Evolutionary conservation across 306 rosid genomes (phyloP).

Genomic region (Gastrolobium bilobum): DNA sequence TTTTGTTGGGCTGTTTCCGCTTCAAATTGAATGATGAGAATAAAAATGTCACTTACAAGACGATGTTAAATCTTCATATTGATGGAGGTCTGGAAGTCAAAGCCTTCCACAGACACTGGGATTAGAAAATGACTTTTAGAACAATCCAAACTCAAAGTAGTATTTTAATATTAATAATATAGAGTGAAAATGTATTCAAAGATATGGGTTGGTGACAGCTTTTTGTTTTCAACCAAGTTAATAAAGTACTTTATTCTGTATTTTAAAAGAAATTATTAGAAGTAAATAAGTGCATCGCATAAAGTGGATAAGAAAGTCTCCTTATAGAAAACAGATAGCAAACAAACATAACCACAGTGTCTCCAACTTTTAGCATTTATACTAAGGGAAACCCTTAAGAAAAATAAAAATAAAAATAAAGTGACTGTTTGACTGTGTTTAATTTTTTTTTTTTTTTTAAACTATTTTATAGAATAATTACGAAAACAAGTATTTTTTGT

Average conservation of each 20-base stretch:
- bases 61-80: constrained; percentile 84
- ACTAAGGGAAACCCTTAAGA: not conserved
- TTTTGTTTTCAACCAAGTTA: not conserved
- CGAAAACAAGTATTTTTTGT: no score
- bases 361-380: not conserved
- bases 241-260: not conserved
- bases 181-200: not conserved
- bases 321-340: not conserved
- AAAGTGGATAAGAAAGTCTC: not conserved
- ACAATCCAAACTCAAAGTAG: constrained; percentile 10
- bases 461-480: no score
- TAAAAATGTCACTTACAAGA: constrained; percentile 70
- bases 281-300: not conserved
- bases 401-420: no score
- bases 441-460: no score
- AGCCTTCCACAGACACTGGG: constrained; percentile 55
- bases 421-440: no score
- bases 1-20: constrained; percentile 61
- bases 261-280: not conserved
- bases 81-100: constrained; percentile 76
- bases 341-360: no score
- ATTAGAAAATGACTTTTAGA: constrained; percentile 37
- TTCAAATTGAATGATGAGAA: constrained; percentile 72
- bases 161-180: constrained; percentile 21
- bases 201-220: not conserved